Base-by-base conservation (phyloP, 306 rosid genomes). In the Castanea mollissima region DNA sequence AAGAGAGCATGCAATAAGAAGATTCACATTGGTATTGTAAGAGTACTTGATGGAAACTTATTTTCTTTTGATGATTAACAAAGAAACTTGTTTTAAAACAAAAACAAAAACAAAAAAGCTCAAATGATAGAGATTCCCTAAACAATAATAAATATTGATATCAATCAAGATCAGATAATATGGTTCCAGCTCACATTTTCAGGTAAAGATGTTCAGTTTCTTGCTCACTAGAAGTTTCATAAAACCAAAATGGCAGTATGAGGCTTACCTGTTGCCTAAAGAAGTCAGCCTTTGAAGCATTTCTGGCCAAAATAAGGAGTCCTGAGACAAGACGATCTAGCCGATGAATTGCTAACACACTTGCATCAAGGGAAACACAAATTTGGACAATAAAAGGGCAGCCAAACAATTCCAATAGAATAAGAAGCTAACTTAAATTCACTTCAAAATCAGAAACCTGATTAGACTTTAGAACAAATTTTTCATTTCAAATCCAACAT, bases 241-340 rank as follows among this genome's bases (percentile, higher is more conserved):
- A 25, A 7, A 46, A 67, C 55, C 18, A 38, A 29, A 20, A 59
- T 7, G 6, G 20, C 59, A 35, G 77, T 23, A 74, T 25, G 44
- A 77, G 62, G 41, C 74, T 78, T 76, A 93, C 99, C 88, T 91
- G 94, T 84, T 96, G 97, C 89, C 99, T 85, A 85, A 93, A 96
- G 27, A 65, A 60, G 60, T 96, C 93, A 32, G 99, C 99, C 84
- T 91, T 90, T 76, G 88, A 63, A 79, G 96, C 94, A 82, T 83
- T 96, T 91, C 97, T 89, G 41, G 97, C 97, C 84, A 96, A 84
- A 82, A 93, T 96, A 80, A 96, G 95, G 78, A 96, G 99, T 75
- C 99, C 96, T 12, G 97, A 96, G 83, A 96, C 99, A 72, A 93
- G 92, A 20, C 96, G 99, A 86, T 96, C 99, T 60, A 93, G 83